Evolutionary conservation across 2,329 filamentous ascomycete genomes (phyloP).

Genomic region (Beauveria asiatica): DNA sequence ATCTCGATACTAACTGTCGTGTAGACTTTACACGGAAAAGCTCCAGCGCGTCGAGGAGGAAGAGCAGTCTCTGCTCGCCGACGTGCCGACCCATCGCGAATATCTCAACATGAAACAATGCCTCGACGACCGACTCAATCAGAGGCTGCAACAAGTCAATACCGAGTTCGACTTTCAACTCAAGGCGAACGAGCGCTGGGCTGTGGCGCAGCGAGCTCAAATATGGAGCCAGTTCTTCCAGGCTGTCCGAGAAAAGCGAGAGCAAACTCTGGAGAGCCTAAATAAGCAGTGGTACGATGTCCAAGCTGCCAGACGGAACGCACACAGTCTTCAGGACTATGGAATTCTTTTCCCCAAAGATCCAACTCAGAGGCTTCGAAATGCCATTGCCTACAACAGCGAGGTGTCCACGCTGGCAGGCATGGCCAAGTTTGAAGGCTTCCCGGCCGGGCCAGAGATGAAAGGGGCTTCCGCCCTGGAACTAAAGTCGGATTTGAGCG

Average conservation of each 20-base stretch:
- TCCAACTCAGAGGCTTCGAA: constrained; percentile 66
- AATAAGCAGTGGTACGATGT: constrained; percentile 90
- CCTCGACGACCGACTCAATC: constrained; percentile 71
- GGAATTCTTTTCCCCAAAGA: constrained; percentile 72
- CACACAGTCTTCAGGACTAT: constrained; percentile 73
- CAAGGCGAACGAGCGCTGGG: constrained; percentile 63
- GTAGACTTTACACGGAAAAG: constrained; percentile 79
- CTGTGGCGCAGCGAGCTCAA: constrained; percentile 74
- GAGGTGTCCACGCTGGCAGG: constrained; percentile 89
- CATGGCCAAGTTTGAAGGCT: constrained; percentile 89
- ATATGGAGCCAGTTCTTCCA: constrained; percentile 89
- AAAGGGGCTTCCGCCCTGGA: constrained; percentile 62
- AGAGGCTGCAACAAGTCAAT: constrained; percentile 69
- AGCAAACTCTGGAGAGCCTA: constrained; percentile 68
- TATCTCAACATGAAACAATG: constrained; percentile 84
- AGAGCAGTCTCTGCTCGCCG: constrained; percentile 51
- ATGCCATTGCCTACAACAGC: constrained; percentile 87
- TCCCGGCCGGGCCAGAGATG: constrained; percentile 88
- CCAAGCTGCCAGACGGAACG: constrained; percentile 76
- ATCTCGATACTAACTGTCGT: constrained; percentile 18
- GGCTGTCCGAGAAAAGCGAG: constrained; percentile 71
- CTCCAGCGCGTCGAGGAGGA: constrained; percentile 70
- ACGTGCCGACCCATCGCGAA: constrained; percentile 74
- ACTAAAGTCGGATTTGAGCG: constrained; percentile 77
- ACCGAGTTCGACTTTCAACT: constrained; percentile 66